Evolutionary conservation across 108 stramenopile species (phyloP).

Genomic region (Ochromonas danica): DNA sequence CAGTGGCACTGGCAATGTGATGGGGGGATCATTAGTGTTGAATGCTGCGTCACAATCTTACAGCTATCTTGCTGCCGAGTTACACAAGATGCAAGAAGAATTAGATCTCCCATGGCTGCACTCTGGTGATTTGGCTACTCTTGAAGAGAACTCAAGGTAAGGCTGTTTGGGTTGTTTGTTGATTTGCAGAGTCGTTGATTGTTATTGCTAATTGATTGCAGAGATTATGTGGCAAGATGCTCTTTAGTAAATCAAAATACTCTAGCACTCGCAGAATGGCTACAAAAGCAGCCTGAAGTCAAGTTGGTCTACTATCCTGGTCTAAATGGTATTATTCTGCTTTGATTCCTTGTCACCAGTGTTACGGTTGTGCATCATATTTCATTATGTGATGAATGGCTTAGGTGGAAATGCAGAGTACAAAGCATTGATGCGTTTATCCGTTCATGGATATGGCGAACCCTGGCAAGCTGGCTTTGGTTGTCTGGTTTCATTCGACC

Average conservation of each 20-base stretch:
- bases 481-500: not conserved
- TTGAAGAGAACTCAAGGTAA: conserved; percentile 23
- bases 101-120: not conserved
- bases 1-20: conserved; percentile 67
- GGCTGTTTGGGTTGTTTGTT: conserved; percentile 15
- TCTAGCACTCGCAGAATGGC: conserved; percentile 13
- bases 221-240: conserved; percentile 15
- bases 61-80: not conserved
- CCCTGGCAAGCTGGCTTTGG: not conserved
- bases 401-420: too few species aligned
- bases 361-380: conserved; percentile 15
- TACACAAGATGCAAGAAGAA: conserved; percentile 22
- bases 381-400: conserved; percentile 17
- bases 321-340: conserved; percentile 17
- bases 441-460: too few species aligned
- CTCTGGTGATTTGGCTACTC: not conserved
- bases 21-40: conserved; percentile 59
- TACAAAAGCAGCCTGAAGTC: conserved; percentile 15
- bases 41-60: conserved; percentile 8
- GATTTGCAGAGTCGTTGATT: conserved; percentile 15
- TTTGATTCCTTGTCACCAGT: conserved; percentile 15
- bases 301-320: conserved; percentile 15
- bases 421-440: too few species aligned
- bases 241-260: conserved; percentile 17
- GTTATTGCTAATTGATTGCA: conserved; percentile 17